Evolutionary conservation across 352 stramenopile species (phyloP), one percentile per base, ranked within the genome.

Genomic region (Phytophthora fragariaefolia): DNA sequence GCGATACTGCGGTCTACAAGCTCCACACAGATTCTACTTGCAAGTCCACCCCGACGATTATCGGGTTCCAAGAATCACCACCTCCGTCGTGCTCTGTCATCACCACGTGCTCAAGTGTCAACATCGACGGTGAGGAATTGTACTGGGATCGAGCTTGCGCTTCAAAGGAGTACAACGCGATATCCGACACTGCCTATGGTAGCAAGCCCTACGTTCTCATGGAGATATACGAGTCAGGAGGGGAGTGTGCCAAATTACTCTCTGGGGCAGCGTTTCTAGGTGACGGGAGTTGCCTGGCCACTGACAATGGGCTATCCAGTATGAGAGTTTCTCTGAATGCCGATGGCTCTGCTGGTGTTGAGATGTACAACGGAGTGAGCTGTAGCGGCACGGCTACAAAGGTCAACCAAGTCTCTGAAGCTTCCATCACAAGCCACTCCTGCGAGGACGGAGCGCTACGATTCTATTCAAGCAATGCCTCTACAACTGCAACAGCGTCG

Each of bases 201-300:
- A 46, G 38, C 27, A 63, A 71, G 13, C 60, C 64, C 26, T 77
- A 72, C 30, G 52, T 77, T 12, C 13, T 76, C 26, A 73, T 82
- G 67, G 63, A 82, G 46, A 74, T 79, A 15, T 82, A 79, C 60
- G 46, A 75, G 18, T 65, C 60, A 0, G 59, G 60, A 6, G 49
- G 9, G 4, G 47, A 58, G 20, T 83, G 74, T 34, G 46, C 46
- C 0, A 72, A 69, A n/a, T 54, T 84, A 2, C 57, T 75, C 12
- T 82, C 77, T 4, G 66, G 68, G 8, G 69, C 71, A 12, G 77
- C 72, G 7, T 84, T 83, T 52, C 46, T 78, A 6, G 77, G 74
- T 3, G 77, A 85, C 26, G 69, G 63, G 1, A 80, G 67, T 27
- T 88, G 77, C 40, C 55, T 85, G n/a, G 54, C 62, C 13, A 71